These are phyloP conservation scores for Lablab purpureus DNA, from an alignment of 306 rosid genomes.

Conservation along the genomic window DNA sequence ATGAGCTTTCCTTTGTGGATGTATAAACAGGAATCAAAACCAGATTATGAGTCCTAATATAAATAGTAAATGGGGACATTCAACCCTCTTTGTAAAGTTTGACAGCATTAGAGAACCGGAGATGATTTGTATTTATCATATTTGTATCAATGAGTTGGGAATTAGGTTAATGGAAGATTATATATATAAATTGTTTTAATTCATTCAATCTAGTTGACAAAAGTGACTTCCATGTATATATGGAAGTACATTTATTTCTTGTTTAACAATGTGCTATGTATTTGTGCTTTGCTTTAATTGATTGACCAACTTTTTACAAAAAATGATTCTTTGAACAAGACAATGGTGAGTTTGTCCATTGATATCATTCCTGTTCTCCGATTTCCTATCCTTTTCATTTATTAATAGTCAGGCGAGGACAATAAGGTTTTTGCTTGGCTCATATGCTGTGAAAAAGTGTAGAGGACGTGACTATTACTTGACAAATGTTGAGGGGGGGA, in stretches of 20 bases:
- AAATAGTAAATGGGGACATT: background rate
- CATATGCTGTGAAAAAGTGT: background rate
- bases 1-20: slow-evolving; percentile 28
- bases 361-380: background rate
- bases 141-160: slow-evolving; percentile 12
- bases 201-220: slow-evolving; percentile 13
- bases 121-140: slow-evolving; percentile 7
- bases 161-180: background rate
- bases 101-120: slow-evolving; percentile 1
- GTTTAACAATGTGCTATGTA: background rate
- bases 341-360: background rate
- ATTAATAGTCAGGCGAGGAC: background rate
- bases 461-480: background rate
- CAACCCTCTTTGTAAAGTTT: slow-evolving; percentile 15
- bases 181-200: background rate
- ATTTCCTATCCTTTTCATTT: background rate
- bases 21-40: slow-evolving; percentile 7
- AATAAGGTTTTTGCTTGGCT: slow-evolving; percentile 1
- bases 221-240: background rate
- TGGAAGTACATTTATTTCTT: slow-evolving; percentile 24
- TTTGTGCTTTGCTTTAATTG: background rate
- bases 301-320: background rate
- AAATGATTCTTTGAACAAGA: background rate
- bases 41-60: slow-evolving; percentile 5
- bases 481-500: background rate